Evolutionary conservation across 768 basidiomycete genomes (phyloP).

Genomic region (Lactarius vividus): DNA sequence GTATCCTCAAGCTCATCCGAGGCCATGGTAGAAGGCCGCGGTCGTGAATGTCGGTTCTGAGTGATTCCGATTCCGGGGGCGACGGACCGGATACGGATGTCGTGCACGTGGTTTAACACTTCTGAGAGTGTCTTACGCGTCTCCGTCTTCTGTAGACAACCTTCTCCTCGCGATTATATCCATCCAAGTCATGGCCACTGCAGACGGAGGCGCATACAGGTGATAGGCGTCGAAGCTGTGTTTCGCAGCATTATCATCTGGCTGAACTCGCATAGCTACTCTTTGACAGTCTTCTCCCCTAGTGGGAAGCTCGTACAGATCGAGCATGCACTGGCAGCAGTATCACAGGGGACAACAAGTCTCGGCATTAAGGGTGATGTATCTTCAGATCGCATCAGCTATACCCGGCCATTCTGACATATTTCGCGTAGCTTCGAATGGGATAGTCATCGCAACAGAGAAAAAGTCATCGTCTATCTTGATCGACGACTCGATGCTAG

Average conservation of each 20-base stretch:
- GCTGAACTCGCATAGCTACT: slow-evolving; percentile 62
- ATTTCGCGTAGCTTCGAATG: slow-evolving; percentile 78
- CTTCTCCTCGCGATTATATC: background rate
- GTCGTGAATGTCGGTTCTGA: background rate
- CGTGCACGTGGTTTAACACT: slow-evolving; percentile 12
- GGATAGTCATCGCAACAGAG: slow-evolving; percentile 98
- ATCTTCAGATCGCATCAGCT: slow-evolving; percentile 10
- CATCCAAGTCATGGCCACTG: slow-evolving; percentile 60
- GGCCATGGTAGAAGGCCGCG: background rate
- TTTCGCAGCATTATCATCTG: background rate
- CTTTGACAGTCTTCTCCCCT: slow-evolving; percentile 98
- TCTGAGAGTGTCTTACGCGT: slow-evolving; percentile 24
- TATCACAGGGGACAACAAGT: slow-evolving; percentile 92
- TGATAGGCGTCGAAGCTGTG: slow-evolving; percentile 17
- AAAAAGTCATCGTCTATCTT: slow-evolving; percentile 98
- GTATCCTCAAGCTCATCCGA: background rate
- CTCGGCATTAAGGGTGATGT: slow-evolving; percentile 95
- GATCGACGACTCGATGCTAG: slow-evolving; percentile 96
- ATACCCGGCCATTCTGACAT: slow-evolving; percentile 25
- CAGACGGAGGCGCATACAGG: slow-evolving; percentile 51
- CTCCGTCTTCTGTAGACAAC: background rate
- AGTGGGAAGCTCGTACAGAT: slow-evolving; percentile 99
- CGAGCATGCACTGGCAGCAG: slow-evolving; percentile 97
- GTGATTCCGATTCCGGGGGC: too few relatives aligned
- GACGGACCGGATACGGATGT: too few relatives aligned